Evolutionary conservation across 2,329 filamentous ascomycete genomes (phyloP), one percentile per base, ranked within the genome.

Genomic region (Leptoxyphium fumago): DNA sequence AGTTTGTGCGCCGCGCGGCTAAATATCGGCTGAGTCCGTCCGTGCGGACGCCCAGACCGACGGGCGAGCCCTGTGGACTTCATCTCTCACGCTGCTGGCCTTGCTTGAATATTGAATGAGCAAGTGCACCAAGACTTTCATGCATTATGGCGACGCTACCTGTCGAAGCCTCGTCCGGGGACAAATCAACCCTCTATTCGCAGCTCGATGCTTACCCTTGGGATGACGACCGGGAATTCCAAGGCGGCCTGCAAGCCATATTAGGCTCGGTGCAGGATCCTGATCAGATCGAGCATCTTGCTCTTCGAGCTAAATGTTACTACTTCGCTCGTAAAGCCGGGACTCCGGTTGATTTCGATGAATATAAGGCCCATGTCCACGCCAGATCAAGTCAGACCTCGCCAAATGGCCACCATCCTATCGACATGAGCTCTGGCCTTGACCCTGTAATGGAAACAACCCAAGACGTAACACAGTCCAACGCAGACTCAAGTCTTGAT

Each of bases 161-260:
- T 17, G 17, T 17, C 13, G 17, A 17, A 38, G 34, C 21, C 21
- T 26, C 21, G 13, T 38, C 34, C 28, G 29, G 44, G 10, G 53
- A 56, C 42, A 46, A 44, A 29, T 55, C 54, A 5, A 45, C 45
- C 18, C 43, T 78, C 46, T 83, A 76, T 59, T 63, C 67, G 45
- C 73, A 78, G 48, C 73, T 85, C 42, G 77, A 82, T 53, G 63
- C 64, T 18, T 84, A 84, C 55, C 70, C 74, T 14, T 86, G 81
- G 81, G 70, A 70, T 47, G 72, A 72, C 48, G 82, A 86, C 61
- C 67, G 70, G 42, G 75, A 77, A 50, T 86, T 84, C 55, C 77
- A 83, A 64, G 77, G 73, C 40, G 80, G 79, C 41, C 70, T 84
- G 40, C 66, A 68, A 48, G 77, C 78, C 46, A 82, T 83, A 50